phyloP scores from a whole-genome alignment of 2,329 filamentous ascomycete genomes.

The Monilinia fructicola region DNA sequence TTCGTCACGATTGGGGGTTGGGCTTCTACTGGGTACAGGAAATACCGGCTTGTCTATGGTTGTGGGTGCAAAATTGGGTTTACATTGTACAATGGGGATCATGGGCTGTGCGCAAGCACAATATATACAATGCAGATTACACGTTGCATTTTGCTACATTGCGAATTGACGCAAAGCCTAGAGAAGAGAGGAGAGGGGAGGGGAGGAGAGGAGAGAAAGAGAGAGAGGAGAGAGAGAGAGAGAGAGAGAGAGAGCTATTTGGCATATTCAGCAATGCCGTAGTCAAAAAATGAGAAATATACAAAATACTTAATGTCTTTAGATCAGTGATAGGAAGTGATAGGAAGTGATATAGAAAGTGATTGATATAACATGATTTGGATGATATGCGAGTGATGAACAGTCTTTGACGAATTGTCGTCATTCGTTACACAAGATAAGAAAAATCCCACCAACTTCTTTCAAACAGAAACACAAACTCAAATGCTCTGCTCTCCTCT shows the following conservation, averaged over 20 bases:
- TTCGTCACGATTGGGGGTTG: constrained; percentile 4
- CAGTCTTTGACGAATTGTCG: constrained; percentile 8
- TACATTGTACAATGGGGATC: constrained; percentile 9
- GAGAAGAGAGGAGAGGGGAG: background rate
- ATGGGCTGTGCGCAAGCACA: constrained; percentile 9
- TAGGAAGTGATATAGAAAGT: background rate
- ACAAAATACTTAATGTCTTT: background rate
- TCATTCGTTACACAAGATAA: background rate
- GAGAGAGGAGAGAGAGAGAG: background rate
- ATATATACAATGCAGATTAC: background rate
- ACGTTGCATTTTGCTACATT: background rate
- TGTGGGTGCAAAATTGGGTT: constrained; percentile 12
- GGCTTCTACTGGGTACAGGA: constrained; percentile 12
- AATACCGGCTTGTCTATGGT: constrained; percentile 9
- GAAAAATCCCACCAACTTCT: background rate
- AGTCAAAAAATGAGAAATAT: constrained; percentile 1
- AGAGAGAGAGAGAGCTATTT: background rate
- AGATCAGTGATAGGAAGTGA: background rate
- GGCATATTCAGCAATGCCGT: constrained; percentile 3
- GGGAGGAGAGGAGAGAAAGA: background rate
- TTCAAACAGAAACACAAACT: no score
- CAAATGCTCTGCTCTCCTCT: background rate
- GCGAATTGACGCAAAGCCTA: constrained; percentile 2
- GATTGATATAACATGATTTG: background rate
- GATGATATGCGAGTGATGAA: constrained; percentile 6